Evolutionary conservation across 352 stramenopile genomes (phyloP).

Genomic region (Phytophthora megakarya): DNA sequence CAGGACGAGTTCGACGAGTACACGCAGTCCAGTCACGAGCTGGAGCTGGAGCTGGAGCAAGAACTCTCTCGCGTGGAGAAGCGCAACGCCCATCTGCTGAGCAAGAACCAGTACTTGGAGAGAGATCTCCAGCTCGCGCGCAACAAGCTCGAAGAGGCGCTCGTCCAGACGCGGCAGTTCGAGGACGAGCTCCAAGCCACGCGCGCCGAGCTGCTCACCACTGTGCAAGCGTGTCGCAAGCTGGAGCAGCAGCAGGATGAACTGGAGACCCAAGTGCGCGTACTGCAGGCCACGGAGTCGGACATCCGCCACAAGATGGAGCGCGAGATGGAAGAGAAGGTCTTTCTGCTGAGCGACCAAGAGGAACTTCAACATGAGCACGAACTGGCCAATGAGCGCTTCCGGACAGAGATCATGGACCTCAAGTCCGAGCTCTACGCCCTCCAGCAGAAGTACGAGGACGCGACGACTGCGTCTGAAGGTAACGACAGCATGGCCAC

Average conservation of each 20-base stretch:
- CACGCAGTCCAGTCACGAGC: conserved; percentile 81
- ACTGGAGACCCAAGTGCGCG: conserved; percentile 78
- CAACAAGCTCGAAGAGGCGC: conserved; percentile 56
- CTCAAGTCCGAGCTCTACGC: conserved; percentile 85
- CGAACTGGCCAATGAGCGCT: conserved; percentile 75
- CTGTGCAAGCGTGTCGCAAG: conserved; percentile 45
- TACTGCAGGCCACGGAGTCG: conserved; percentile 77
- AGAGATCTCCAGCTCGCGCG: conserved; percentile 51
- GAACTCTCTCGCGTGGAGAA: conserved; percentile 71
- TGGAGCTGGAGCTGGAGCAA: conserved; percentile 79
- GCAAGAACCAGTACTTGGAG: conserved; percentile 61
- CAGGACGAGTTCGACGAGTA: conserved; percentile 85
- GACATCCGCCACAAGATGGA: conserved; percentile 86
- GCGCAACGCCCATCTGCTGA: conserved; percentile 45
- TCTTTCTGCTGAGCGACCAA: conserved; percentile 83
- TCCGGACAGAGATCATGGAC: conserved; percentile 85
- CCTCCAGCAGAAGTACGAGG: conserved; percentile 71
- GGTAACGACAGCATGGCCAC: conserved; percentile 42
- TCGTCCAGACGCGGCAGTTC: conserved; percentile 56
- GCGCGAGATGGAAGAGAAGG: conserved; percentile 86
- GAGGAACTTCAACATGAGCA: conserved; percentile 84
- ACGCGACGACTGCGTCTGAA: conserved; percentile 18
- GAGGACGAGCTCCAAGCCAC: conserved; percentile 57
- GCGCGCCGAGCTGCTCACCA: conserved; percentile 45
- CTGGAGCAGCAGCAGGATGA: conserved; percentile 83